Conservation (phyloP, 1,284 basidiomycete genomes). For the Flammula alnicola region DNA sequence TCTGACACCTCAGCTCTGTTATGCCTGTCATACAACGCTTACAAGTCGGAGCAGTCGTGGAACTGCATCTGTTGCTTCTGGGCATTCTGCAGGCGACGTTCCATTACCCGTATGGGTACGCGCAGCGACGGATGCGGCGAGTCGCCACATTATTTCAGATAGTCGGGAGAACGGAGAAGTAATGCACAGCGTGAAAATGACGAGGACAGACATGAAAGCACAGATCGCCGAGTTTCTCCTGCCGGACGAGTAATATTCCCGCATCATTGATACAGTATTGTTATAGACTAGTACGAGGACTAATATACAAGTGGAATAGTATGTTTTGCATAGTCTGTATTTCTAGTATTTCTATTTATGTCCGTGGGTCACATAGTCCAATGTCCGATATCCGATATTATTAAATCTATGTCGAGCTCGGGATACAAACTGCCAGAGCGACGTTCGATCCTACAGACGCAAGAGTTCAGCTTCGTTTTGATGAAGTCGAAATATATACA, state of each 20-base stretch:
- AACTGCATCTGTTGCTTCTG: constrained; percentile 15
- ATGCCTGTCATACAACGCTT: constrained; percentile 75
- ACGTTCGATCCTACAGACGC: constrained; percentile 24
- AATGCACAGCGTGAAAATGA: constrained; percentile 13
- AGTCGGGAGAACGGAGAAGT: constrained; percentile 6
- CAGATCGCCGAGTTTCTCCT: constrained; percentile 27
- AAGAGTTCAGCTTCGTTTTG: neutral
- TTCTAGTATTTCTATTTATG: neutral
- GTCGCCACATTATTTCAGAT: neutral
- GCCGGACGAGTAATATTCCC: constrained; percentile 18
- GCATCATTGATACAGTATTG: constrained; percentile 3
- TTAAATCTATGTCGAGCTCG: constrained; percentile 4
- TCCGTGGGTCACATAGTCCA: neutral
- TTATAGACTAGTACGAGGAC: neutral
- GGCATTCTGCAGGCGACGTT: constrained; percentile 18
- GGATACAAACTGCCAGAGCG: constrained; percentile 4
- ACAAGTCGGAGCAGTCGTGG: constrained; percentile 64
- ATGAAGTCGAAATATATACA: neutral
- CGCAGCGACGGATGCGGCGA: constrained; percentile 18
- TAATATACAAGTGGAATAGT: neutral
- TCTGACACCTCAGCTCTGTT: constrained; percentile 65
- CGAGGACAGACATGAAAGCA: constrained; percentile 21
- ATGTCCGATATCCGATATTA: neutral
- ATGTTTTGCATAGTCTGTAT: constrained; percentile 4
- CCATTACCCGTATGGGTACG: constrained; percentile 43